phyloP scores from a whole-genome alignment of 805 yeast species.

The Ogataea pilisensis region DNA sequence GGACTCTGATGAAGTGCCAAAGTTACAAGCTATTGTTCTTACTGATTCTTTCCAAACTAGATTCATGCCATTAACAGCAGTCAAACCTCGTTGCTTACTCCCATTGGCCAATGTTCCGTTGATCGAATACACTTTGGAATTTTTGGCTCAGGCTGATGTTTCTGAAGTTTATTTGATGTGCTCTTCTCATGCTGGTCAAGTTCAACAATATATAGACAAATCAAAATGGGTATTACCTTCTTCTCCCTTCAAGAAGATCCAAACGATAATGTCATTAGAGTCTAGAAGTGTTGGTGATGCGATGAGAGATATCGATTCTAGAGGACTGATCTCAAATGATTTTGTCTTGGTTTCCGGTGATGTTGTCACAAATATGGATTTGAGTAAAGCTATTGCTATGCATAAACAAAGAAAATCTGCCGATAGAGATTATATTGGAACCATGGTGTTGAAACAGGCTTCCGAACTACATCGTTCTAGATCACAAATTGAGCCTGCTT shows the following conservation, averaged over 20 bases:
- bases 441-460: constrained; percentile 89
- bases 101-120: constrained; percentile 93
- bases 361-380: constrained; percentile 87
- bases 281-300: constrained; percentile 94
- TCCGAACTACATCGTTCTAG: constrained; percentile 82
- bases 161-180: constrained; percentile 88
- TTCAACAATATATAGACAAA: constrained; percentile 71
- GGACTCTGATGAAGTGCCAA: constrained; percentile 50
- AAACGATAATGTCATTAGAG: constrained; percentile 78
- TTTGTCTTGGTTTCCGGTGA: constrained; percentile 90
- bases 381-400: constrained; percentile 63
- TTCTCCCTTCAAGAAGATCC: constrained; percentile 76
- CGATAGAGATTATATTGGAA: constrained; percentile 89
- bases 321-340: constrained; percentile 87
- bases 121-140: constrained; percentile 91
- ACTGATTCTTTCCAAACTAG: constrained; percentile 92
- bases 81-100: constrained; percentile 82
- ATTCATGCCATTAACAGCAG: constrained; percentile 87
- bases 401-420: constrained; percentile 67
- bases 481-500: constrained; percentile 75
- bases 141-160: constrained; percentile 85
- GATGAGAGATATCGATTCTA: constrained; percentile 89
- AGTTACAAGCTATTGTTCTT: constrained; percentile 89
- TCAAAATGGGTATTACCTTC: constrained; percentile 66
- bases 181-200: constrained; percentile 84